Base-by-base conservation (phyloP, 1,284 basidiomycete species). In the Phellinidium pouzarii region DNA sequence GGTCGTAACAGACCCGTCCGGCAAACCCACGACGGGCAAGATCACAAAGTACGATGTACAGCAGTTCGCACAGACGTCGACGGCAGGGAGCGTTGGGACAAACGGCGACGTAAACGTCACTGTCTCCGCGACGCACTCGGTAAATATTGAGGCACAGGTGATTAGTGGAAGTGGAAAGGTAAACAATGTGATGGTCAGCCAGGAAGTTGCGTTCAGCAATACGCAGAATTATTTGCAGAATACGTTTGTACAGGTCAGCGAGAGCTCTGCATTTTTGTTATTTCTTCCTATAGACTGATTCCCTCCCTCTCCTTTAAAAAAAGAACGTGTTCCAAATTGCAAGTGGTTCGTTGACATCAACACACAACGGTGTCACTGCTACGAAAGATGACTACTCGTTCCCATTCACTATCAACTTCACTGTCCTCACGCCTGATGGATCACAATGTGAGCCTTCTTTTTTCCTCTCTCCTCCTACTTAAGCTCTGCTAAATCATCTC, bases 291-390 rank as follows among this genome's bases (percentile, higher is more conserved):
- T 37, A n/a, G 8, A 9, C 49, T n/a, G 25, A 17, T 7, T 17
- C 8, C 3, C 29, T 50, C 2, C 9, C 56, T 19, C 31, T 49
- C 57, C 26, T 53, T 54, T 19, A 8, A 59, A 8, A 54, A 36
- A 58, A 86, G 82, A 79, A 78, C 50, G 69, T 87, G n/a, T 68
- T 73, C 31, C 86, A 88, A 66, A 72, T 69, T 0, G 74, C 82
- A 4, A 72, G 68, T 1, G 86, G 86, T 5, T 65, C 65, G 11
- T 71, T 79, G 17, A 54, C 66, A 11, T 85, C 84, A 12, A 76
- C 72, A 0, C 84, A 87, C 61, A 82, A 87, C 55, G 78, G 76
- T 6, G 67, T 75, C 2, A 58, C 71, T 4, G 65, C 68, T 0
- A 65, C 87, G n/a, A 59, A 67, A 4, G 87, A 89, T 61, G 59